Percentiles rank a stretch among this genome's conserved stretches.
Evolutionary conservation across 2,329 filamentous ascomycete genomes (phyloP).

Genomic region (Seiridium unicorne): DNA sequence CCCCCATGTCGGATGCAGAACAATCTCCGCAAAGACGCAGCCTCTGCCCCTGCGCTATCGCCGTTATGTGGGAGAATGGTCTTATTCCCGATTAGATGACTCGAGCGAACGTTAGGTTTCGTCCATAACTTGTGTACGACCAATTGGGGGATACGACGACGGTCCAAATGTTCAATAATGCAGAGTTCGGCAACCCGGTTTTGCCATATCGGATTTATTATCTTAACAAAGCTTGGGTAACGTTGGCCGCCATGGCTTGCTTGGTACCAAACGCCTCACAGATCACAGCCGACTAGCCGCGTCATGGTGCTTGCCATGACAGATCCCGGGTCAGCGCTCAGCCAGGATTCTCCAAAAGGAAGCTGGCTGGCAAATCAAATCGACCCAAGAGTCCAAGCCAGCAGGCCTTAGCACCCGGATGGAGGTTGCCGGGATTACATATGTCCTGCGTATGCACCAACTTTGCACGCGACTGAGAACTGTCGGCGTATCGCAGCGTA

Average conservation of each 20-base stretch:
- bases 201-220: too few species aligned
- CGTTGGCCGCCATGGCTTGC: background rate
- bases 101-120: background rate
- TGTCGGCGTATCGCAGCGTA: too few species aligned
- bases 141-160: background rate
- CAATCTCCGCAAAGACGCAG: background rate
- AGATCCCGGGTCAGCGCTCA: background rate
- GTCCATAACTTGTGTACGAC: background rate
- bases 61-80: background rate
- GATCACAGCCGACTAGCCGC: background rate
- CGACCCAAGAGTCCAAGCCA: too few species aligned
- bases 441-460: too few species aligned
- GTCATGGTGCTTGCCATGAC: background rate
- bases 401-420: too few species aligned
- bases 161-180: background rate
- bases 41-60: background rate
- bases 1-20: background rate
- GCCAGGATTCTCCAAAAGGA: background rate
- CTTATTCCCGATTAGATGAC: background rate
- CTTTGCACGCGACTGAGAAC: too few species aligned
- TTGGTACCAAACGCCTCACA: background rate
- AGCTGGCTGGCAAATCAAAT: background rate
- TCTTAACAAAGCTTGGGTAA: background rate
- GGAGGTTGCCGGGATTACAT: too few species aligned
- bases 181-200: too few species aligned